Conservation (phyloP, 495 filamentous ascomycete species). For the Darksidea phi region DNA sequence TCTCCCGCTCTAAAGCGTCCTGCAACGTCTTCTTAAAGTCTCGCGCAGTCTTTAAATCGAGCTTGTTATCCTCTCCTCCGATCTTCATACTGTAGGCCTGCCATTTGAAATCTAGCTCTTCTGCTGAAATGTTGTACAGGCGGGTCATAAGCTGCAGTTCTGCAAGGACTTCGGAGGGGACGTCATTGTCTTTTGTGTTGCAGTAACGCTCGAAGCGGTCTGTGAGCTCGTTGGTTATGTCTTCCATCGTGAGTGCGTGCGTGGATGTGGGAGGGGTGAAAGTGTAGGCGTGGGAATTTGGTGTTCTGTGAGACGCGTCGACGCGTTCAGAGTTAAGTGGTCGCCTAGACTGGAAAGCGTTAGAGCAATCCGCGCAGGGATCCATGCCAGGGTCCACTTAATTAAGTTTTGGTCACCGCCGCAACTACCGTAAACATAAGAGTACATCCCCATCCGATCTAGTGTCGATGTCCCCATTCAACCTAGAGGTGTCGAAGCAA, state of each 20-base stretch:
- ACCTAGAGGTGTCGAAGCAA: neutral
- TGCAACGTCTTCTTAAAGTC: conserved; percentile 84
- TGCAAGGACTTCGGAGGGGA: conserved; percentile 68
- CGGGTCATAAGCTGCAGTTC: conserved; percentile 84
- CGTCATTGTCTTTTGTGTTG: conserved; percentile 44
- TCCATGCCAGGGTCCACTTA: neutral
- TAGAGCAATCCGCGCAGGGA: neutral
- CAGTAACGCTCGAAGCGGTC: conserved; percentile 33
- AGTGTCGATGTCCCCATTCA: no score
- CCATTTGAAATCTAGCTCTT: conserved; percentile 97
- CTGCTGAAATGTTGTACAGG: conserved; percentile 68
- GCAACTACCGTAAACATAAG: neutral
- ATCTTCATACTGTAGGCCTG: conserved; percentile 95
- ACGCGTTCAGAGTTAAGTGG: conserved; percentile 18
- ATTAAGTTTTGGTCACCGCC: neutral
- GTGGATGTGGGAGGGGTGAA: conserved; percentile 17
- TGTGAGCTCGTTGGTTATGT: conserved; percentile 36
- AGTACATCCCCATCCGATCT: no score
- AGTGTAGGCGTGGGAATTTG: neutral
- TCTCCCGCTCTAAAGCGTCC: conserved; percentile 75
- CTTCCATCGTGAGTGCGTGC: conserved; percentile 22
- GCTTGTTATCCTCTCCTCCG: conserved; percentile 68
- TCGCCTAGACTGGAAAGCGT: neutral
- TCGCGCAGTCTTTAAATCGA: conserved; percentile 65
- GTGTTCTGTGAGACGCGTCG: conserved; percentile 32